A percentile compares a stretch with the other conserved stretches of the same genome.
phyloP scores from a whole-genome alignment of 176 grass and related monocot species.

The bread wheat (Triticum aestivum) region DNA sequence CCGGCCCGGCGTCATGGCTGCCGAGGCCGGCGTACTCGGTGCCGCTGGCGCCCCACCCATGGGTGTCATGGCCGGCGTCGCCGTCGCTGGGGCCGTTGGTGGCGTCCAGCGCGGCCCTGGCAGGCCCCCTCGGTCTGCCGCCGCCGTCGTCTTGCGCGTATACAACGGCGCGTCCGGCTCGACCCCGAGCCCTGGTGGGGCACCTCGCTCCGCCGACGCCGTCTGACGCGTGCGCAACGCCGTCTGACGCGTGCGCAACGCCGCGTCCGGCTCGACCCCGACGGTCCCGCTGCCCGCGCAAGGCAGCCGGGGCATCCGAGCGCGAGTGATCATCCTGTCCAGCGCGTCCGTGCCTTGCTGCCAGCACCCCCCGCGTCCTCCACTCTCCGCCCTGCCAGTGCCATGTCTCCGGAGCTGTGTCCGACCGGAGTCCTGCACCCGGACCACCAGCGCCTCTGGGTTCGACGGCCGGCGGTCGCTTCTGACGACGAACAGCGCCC shows the following conservation, averaged over 20 bases:
- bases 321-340: slow-evolving; percentile 1
- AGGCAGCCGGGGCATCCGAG: background rate
- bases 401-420: background rate
- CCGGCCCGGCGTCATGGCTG: slow-evolving; percentile 37
- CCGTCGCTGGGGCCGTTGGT: background rate
- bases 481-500: slow-evolving; percentile 36
- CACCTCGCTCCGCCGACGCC: background rate
- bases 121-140: too few species aligned
- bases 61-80: background rate
- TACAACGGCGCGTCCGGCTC: background rate
- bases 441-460: slow-evolving; percentile 3
- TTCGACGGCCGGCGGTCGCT: background rate
- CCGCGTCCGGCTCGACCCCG: slow-evolving; percentile 12
- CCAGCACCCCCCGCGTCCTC: background rate
- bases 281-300: background rate
- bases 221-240: background rate
- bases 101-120: background rate
- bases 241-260: background rate
- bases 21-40: background rate
- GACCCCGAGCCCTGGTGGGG: background rate
- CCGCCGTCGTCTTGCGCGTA: background rate
- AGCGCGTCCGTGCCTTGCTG: background rate
- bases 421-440: background rate
- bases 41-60: slow-evolving; percentile 6
- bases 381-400: background rate